A percentile compares a stretch with the other conserved stretches of the same genome.
phyloP scores from a whole-genome alignment of 2,329 filamentous ascomycete genomes.

The Didymella exigua region DNA sequence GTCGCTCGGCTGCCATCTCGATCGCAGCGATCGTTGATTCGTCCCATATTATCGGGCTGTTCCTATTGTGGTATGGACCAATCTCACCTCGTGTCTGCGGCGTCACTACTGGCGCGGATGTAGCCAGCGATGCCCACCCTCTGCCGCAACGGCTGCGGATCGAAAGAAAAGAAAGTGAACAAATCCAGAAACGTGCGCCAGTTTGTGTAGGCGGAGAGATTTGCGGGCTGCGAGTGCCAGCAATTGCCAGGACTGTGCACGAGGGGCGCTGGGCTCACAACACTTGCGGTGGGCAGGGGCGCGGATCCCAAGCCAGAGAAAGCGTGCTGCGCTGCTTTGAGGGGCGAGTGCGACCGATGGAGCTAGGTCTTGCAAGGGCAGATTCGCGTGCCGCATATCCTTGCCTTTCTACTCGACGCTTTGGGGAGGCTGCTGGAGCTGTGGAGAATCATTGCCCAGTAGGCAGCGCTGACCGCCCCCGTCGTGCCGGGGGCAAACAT shows the following conservation, averaged over 20 bases:
- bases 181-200: not conserved
- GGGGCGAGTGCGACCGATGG: slow-evolving; percentile 23
- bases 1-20: slow-evolving; percentile 34
- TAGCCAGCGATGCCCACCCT: slow-evolving; percentile 27
- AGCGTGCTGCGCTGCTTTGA: slow-evolving; percentile 17
- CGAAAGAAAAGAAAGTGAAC: slow-evolving; percentile 16
- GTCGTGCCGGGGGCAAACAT: slow-evolving; percentile 16
- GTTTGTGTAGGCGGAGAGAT: slow-evolving; percentile 15
- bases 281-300: slow-evolving; percentile 2
- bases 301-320: slow-evolving; percentile 18
- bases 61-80: slow-evolving; percentile 20
- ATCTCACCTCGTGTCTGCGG: slow-evolving; percentile 31
- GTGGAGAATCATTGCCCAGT: slow-evolving; percentile 20
- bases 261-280: slow-evolving; percentile 4
- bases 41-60: slow-evolving; percentile 25
- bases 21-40: slow-evolving; percentile 32
- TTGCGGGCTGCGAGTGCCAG: slow-evolving; percentile 9
- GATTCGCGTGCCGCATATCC: slow-evolving; percentile 30
- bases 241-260: slow-evolving; percentile 6
- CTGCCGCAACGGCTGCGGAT: slow-evolving; percentile 34
- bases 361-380: slow-evolving; percentile 29
- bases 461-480: slow-evolving; percentile 12
- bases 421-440: slow-evolving; percentile 17
- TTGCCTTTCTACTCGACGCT: slow-evolving; percentile 22
- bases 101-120: slow-evolving; percentile 30